Conservation (phyloP, 208 protist genomes). For the Polymyxa betae region DNA sequence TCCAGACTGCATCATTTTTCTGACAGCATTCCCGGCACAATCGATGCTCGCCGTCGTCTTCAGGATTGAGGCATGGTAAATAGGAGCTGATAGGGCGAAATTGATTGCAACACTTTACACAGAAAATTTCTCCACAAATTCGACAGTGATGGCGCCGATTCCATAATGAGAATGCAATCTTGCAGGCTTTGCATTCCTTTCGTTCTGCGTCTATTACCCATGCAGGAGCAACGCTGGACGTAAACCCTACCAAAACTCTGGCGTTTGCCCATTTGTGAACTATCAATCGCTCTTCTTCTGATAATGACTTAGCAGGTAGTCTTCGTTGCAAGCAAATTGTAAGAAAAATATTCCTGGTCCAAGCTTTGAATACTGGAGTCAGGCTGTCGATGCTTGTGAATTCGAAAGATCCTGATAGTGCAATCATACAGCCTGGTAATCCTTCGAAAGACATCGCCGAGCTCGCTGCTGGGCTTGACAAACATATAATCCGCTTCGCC, state of each 20-base stretch:
- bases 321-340: not conserved
- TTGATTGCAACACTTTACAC: not conserved
- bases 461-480: not conserved
- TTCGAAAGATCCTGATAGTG: not conserved
- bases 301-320: not conserved
- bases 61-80: not conserved
- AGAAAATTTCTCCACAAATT: constrained; percentile 17
- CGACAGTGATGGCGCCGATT: not conserved
- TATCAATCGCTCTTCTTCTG: not conserved
- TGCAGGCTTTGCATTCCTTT: not conserved
- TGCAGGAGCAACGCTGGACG: not conserved
- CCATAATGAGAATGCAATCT: not conserved
- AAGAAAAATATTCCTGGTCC: not conserved
- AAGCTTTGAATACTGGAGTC: not conserved
- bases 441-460: not conserved
- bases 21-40: not conserved
- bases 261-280: constrained; percentile 17
- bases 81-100: not conserved
- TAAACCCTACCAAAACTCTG: not conserved
- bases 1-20: not conserved
- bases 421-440: not conserved
- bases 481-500: not conserved
- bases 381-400: not conserved
- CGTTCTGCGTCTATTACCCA: constrained; percentile 4
- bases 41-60: not conserved